These are phyloP conservation scores for Phellopilus nigrolimitatus DNA, from an alignment of 1,284 basidiomycete species.

Conservation along the genomic window DNA sequence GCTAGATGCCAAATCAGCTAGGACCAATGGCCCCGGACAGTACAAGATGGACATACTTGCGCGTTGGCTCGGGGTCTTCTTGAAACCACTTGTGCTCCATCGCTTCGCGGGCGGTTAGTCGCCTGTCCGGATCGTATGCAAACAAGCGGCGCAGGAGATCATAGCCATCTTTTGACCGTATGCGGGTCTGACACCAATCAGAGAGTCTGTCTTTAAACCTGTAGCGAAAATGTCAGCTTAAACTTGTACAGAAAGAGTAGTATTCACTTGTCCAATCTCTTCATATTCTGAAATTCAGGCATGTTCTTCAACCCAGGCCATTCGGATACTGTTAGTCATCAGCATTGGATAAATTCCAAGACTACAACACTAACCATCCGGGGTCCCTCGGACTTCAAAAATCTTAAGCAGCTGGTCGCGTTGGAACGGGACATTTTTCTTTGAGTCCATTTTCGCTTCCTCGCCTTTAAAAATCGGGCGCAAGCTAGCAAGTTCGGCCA, in stretches of 20 bases:
- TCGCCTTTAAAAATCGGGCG: constrained; percentile 99
- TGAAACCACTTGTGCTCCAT: constrained; percentile 80
- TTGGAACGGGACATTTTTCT: constrained; percentile 93
- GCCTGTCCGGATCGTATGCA: constrained; percentile 84
- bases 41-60: constrained; percentile 48
- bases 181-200: constrained; percentile 75
- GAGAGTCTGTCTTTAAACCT: constrained; percentile 65
- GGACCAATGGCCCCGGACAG: constrained; percentile 6
- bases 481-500: constrained; percentile 90
- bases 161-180: constrained; percentile 60
- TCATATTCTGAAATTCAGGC: constrained; percentile 85
- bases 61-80: constrained; percentile 70
- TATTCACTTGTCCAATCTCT: constrained; percentile 69
- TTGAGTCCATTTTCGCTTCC: constrained; percentile 92
- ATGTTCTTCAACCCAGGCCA: constrained; percentile 89
- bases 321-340: constrained; percentile 31
- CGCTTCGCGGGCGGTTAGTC: constrained; percentile 81
- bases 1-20: constrained; percentile 32
- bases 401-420: constrained; percentile 93
- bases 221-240: constrained; percentile 5
- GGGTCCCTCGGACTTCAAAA: constrained; percentile 90
- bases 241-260: constrained; percentile 1
- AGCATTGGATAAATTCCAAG: constrained; percentile 1
- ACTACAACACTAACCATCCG: constrained; percentile 55
- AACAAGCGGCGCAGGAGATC: constrained; percentile 85